phyloP scores from a whole-genome alignment of 257 asterid species.

The Anisodus tanguticus region DNA sequence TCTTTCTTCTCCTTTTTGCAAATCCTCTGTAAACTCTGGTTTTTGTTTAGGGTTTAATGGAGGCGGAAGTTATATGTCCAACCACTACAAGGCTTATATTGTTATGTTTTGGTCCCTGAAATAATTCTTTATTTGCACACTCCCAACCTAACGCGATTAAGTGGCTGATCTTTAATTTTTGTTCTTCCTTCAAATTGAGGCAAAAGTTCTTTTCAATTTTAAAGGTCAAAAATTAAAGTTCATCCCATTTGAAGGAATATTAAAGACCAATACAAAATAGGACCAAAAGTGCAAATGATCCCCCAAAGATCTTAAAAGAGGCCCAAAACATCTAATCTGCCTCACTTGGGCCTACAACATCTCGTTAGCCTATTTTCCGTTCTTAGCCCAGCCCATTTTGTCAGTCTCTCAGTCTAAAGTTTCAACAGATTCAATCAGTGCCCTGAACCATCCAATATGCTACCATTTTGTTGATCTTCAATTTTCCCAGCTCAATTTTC shows the following conservation, averaged over 20 bases:
- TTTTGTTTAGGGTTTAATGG: neutral
- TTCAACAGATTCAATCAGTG: neutral
- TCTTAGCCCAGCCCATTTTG: neutral
- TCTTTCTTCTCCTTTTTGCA: conserved; percentile 11
- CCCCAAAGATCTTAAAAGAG: neutral
- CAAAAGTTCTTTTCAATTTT: no score
- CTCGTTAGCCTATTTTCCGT: neutral
- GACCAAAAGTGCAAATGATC: no score
- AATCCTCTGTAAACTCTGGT: neutral
- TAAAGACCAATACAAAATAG: no score
- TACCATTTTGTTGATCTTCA: conserved; percentile 5
- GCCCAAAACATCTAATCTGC: neutral
- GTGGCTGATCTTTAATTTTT: no score
- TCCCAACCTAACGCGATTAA: no score
- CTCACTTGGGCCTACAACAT: neutral
- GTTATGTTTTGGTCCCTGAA: neutral
- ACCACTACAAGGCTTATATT: neutral
- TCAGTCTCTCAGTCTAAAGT: neutral
- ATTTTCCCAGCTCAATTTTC: neutral
- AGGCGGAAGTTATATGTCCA: neutral
- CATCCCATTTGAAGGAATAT: no score
- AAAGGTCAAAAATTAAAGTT: no score
- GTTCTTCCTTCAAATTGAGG: no score
- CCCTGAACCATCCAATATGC: neutral
- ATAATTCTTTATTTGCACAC: neutral